Evolutionary conservation across 2,329 filamentous ascomycete species (phyloP).

Genomic region (Penicillium italicum): DNA sequence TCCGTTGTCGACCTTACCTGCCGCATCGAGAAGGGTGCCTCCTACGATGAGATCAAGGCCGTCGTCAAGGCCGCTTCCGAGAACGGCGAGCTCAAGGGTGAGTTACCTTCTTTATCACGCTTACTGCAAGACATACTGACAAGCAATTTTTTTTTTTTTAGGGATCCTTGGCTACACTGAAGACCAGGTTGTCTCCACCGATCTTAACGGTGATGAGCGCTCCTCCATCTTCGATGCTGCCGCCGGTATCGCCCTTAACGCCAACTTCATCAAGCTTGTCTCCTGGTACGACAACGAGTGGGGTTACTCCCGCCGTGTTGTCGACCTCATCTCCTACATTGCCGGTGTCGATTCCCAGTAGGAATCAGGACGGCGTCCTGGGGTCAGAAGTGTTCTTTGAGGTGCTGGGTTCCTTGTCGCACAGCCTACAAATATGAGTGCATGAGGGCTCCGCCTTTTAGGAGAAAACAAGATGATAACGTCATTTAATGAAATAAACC

Average conservation of each 20-base stretch:
- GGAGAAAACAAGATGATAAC: constrained; percentile 23
- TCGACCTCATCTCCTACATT: constrained; percentile 73
- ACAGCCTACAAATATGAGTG: not conserved
- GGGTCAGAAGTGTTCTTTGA: constrained; percentile 37
- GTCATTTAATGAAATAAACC: constrained; percentile 28
- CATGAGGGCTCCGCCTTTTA: constrained; percentile 4
- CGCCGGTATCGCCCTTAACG: constrained; percentile 97
- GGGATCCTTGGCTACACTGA: constrained; percentile 89
- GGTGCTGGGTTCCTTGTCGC: constrained; percentile 11
- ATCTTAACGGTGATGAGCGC: constrained; percentile 86
- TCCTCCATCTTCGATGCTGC: constrained; percentile 99
- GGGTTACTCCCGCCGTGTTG: constrained; percentile 96
- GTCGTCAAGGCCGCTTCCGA: constrained; percentile 84
- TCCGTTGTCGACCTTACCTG: constrained; percentile 96
- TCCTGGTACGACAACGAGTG: constrained; percentile 99
- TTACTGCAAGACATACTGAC: not conserved
- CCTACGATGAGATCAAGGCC: constrained; percentile 81
- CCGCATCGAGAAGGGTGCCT: constrained; percentile 82
- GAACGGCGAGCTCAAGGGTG: constrained; percentile 68
- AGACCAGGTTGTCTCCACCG: constrained; percentile 91
- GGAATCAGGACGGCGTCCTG: constrained; percentile 35
- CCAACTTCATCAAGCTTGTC: constrained; percentile 98
- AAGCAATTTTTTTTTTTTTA: not conserved
- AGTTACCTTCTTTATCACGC: not conserved
- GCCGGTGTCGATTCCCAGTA: constrained; percentile 66